Evolutionary conservation across 1,284 basidiomycete genomes (phyloP), one percentile per base, ranked within the genome.

Genomic region (Meripilus lineatus): DNA sequence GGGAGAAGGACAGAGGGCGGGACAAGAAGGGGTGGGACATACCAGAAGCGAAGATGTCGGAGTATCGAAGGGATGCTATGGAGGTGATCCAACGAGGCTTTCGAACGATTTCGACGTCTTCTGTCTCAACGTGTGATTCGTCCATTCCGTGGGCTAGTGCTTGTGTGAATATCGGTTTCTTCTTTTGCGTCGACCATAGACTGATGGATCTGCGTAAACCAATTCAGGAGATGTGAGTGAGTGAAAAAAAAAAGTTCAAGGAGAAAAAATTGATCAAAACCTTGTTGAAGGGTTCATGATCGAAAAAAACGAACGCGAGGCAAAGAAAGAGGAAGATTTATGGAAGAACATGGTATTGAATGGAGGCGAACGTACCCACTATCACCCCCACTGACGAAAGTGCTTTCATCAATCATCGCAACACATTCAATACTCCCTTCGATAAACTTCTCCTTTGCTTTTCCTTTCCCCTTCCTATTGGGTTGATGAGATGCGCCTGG

Each of bases 341-440:
- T 43, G 4, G 40, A n/a, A n/a, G n/a, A 32, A 18, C 20, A 59
- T 64, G 28, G 38, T 30, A 40, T 37, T 45, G 49, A 8, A 40
- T 11, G 25, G 20, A 15, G 18, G 13, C 15, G 41, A 24, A 17
- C 77, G 50, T 62, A 93, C 90, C 96, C 95, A 57, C 88, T 93
- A 62, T 99, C 94, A 14, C 96, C 95, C 1, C 95, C 95, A 49
- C 84, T 95, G 14, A 98, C 65, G 63, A 99, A 96, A 11, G 87
- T 90, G 35, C 77, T 79, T 65, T 97, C 92, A 65, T 99, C 96
- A 44, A 99, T 74, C 90, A 97, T 94, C 8, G 87, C 82, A 5
- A 97, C 87, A 54, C 84, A 88, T 50, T 99, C 95, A 33, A 98
- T 74, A 54, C 87, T 92, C 0, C 93, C 95, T 62, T 98, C 95